Evolutionary conservation across 148 eudicot species (phyloP).

Genomic region (Rhododendron simsii): DNA sequence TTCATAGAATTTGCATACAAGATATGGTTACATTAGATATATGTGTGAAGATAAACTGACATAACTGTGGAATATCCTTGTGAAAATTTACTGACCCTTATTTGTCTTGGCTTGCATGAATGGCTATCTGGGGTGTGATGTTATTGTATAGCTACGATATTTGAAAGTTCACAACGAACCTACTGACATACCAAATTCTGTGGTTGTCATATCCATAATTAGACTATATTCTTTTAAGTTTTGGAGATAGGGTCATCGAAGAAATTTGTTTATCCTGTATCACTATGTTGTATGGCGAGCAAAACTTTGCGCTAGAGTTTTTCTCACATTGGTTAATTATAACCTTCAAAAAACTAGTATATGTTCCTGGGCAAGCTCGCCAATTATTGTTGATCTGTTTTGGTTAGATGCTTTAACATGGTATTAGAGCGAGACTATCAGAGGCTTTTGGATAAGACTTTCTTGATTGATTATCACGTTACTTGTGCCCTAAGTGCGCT

Average conservation of each 20-base stretch:
- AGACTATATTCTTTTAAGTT: background rate
- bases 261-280: background rate
- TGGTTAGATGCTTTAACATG: background rate
- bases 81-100: background rate
- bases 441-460: background rate
- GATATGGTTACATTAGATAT: background rate
- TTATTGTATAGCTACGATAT: background rate
- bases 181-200: background rate
- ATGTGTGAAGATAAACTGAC: background rate
- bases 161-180: background rate
- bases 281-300: background rate
- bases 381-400: background rate
- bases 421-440: background rate
- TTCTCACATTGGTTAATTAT: background rate
- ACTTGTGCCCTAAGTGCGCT: background rate
- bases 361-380: background rate
- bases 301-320: background rate
- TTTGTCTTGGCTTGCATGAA: slow-evolving; percentile 2
- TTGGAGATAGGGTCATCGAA: background rate
- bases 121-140: background rate
- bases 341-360: background rate
- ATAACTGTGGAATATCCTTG: background rate
- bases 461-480: background rate
- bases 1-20: background rate
- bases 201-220: background rate